Evolutionary conservation across 768 basidiomycete genomes (phyloP), one percentile per base, ranked within the genome.

Genomic region (Arthromyces matolae): DNA sequence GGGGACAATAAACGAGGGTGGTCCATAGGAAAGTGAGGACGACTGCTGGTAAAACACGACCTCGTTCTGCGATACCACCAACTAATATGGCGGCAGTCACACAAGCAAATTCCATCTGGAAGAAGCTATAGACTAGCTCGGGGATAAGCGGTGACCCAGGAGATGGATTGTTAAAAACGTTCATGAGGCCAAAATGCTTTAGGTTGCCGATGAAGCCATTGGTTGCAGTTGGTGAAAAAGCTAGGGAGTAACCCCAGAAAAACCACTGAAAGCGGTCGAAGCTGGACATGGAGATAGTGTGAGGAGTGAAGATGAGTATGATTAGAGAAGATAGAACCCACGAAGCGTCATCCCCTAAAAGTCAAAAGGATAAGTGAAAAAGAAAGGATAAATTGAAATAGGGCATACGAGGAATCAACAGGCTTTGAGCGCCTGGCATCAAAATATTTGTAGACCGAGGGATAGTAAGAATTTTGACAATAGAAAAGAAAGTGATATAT

Each of bases 11-110:
- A 14, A 93, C 90, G 42, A 93, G 53, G 5, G 91, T 93, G 61
- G 84, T 71, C 93, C 92, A 96, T 45, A 83, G 52, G 67, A 93
- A 93, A 3, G 80, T 77, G 61, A 94, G 81, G 18, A 90, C 71
- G 76, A 93, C 83, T 8, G 84, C 80, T 0, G 91, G 92, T 5
- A 90, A 71, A 28, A 94, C 79, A 38, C 89, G 79, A 1, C 89
- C 89, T 47, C 92, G 86, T 67, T 94, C 93, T 5, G 92, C 92
- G 41, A 90, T 77, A 8, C 87, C 85, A 35, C 86, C 86, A 76
- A 87, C 72, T 22, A 90, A 63, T 41, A 89, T 89, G 10, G 72
- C 83, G 13, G 85, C 83, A 1, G 89, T 91, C 14, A 92, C 87
- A 46, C 84, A 86, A 18, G 83, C 86, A 61, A 89, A 91, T 66